Evolutionary conservation across 768 basidiomycete species (phyloP).

Genomic region (Imleria badia): DNA sequence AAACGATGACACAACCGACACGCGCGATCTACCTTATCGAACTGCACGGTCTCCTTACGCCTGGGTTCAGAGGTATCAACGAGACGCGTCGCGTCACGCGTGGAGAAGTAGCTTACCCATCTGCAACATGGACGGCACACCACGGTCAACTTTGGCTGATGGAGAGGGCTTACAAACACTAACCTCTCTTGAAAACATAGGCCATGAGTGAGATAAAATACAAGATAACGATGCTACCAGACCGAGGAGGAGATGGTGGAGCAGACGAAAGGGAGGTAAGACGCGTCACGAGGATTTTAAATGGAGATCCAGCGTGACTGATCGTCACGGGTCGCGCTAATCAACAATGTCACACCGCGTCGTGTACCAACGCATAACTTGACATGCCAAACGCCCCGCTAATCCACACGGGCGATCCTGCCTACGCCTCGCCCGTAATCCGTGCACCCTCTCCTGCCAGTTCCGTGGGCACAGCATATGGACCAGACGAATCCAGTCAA

Average conservation of each 20-base stretch:
- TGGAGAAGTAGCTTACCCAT: slow-evolving; percentile 41
- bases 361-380: background rate
- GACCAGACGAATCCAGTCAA: slow-evolving; percentile 43
- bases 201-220: slow-evolving; percentile 36
- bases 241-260: slow-evolving; percentile 24
- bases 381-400: slow-evolving; percentile 31
- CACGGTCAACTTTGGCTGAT: slow-evolving; percentile 8
- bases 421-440: slow-evolving; percentile 46
- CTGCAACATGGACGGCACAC: slow-evolving; percentile 28
- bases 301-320: slow-evolving; percentile 24
- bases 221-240: background rate
- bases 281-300: slow-evolving; percentile 36
- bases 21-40: slow-evolving; percentile 71
- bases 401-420: slow-evolving; percentile 35
- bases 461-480: slow-evolving; percentile 48
- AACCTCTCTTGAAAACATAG: slow-evolving; percentile 60
- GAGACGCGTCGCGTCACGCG: slow-evolving; percentile 26
- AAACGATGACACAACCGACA: slow-evolving; percentile 10
- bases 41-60: slow-evolving; percentile 90
- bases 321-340: slow-evolving; percentile 30
- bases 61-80: slow-evolving; percentile 33
- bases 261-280: slow-evolving; percentile 11
- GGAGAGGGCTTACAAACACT: slow-evolving; percentile 14
- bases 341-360: slow-evolving; percentile 37
- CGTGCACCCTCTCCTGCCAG: slow-evolving; percentile 47